Base-by-base conservation (phyloP, 176 grass and related monocot genomes). In the Otatea glauca region DNA sequence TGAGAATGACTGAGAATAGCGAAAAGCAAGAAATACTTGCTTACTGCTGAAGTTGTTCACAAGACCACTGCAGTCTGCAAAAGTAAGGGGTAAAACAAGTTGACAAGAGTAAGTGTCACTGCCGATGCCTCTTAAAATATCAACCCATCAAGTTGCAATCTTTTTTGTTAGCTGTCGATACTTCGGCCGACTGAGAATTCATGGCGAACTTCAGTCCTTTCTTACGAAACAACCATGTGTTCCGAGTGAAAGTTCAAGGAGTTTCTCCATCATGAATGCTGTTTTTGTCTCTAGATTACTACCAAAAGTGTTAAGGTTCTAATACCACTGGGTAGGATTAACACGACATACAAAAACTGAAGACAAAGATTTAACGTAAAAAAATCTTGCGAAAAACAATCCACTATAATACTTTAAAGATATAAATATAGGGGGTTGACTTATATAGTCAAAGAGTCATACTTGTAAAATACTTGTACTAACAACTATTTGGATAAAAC, bases 21-120 rank as follows among this genome's bases (percentile, higher is more conserved):
- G 18, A 44, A 84, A 87, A 87, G 44, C 20, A 27, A 35, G 68
- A 87, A 79, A 87, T 53, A 64, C 72, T 83, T 80, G 35, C 85
- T 88, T 78, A 70, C 76, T 32, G 85, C 64, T 81, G 81, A 88
- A 70, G 80, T 80, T 70, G 80, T 64, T 70, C 80, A 54, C 6
- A 70, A 71, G 17, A 91, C 14, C 58, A 44, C 60, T 65, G 45
- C 65, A 72, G 77, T 8, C 54, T 23, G 54, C 2, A 62, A 63
- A 70, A 70, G 16, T 2, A 32, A 1, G 5, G 49, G 49, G 49
- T 17, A 51, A 51, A 42, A 42, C 41, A 42, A 8, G 41, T 42
- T 42, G 17, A 51, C 49, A 51, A 51, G 49, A 17, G 49, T 5
- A 51, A 17, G 45, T 48, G 45, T 48, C 9, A 16, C 13, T 49